A percentile compares a stretch with the other conserved stretches of the same genome.
Conservation (phyloP, 148 eudicot species). For the Polygonum aviculare region DNA sequence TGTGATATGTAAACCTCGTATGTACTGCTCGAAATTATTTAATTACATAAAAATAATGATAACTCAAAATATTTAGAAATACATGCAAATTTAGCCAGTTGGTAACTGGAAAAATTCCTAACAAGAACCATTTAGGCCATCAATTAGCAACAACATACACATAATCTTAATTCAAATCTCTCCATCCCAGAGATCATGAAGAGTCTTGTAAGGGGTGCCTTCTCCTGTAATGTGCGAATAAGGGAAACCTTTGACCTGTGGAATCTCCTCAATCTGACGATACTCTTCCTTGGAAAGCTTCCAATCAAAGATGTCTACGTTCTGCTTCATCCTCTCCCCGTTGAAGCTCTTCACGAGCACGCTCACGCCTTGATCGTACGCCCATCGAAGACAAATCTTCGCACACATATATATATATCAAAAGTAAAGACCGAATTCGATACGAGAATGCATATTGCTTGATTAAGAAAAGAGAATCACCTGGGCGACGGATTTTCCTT, state of each 20-base stretch:
- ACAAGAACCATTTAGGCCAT: no score
- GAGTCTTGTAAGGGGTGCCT: constrained; percentile 10
- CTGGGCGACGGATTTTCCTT: constrained; percentile 14
- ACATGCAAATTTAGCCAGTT: no score
- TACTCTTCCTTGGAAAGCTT: constrained; percentile 13
- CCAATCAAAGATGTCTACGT: constrained; percentile 20
- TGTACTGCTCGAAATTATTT: no score
- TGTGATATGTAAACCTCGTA: no score
- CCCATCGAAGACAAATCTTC: constrained; percentile 23
- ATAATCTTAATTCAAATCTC: constrained; percentile 7
- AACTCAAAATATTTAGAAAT: no score
- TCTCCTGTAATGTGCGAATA: constrained; percentile 13
- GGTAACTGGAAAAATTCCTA: no score
- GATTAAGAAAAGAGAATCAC: not conserved
- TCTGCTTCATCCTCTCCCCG: constrained; percentile 17
- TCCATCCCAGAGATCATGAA: constrained; percentile 22
- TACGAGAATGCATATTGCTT: not conserved
- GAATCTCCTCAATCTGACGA: constrained; percentile 12
- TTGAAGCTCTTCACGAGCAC: constrained; percentile 23
- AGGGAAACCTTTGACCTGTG: constrained; percentile 17
- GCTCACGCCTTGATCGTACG: constrained; percentile 16
- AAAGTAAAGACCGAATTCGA: no score
- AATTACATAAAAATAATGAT: no score
- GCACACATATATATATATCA: not conserved
- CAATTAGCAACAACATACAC: no score